Evolutionary conservation across 139 green algal species (phyloP).

Genomic region (Nannochloris sp.): DNA sequence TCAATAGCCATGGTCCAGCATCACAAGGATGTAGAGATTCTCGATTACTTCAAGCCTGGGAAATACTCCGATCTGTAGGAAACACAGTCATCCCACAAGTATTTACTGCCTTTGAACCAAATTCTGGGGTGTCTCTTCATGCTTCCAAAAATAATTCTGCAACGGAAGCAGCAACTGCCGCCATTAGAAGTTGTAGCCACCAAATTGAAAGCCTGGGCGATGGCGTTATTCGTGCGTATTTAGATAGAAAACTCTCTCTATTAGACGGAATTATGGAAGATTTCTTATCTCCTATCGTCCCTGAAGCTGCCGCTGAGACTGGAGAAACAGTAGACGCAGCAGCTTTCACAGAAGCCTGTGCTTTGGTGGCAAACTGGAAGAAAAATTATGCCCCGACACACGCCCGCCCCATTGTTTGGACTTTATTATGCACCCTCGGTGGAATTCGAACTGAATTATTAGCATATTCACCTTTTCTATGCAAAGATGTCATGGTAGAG

Average conservation of each 20-base stretch:
- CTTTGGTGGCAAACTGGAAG: neutral
- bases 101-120: too few relatives aligned
- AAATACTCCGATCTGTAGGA: neutral
- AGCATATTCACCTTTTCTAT: neutral
- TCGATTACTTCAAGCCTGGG: neutral
- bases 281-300: neutral
- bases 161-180: neutral
- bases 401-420: neutral
- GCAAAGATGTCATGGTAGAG: conserved; percentile 1
- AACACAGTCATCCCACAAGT: too few relatives aligned
- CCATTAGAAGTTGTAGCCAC: neutral
- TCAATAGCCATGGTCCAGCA: too few relatives aligned
- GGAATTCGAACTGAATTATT: neutral
- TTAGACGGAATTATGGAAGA: neutral
- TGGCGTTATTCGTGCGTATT: neutral
- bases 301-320: neutral
- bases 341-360: neutral
- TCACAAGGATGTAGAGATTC: too few relatives aligned
- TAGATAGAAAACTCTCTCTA: neutral
- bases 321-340: too few relatives aligned
- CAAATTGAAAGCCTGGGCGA: neutral
- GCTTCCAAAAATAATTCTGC: neutral
- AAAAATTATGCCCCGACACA: neutral
- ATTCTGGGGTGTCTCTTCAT: too few relatives aligned
- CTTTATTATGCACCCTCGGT: neutral